Evolutionary conservation across 352 stramenopile species (phyloP), one percentile per base, ranked within the genome.

Genomic region (Elongisporangium prolatum): DNA sequence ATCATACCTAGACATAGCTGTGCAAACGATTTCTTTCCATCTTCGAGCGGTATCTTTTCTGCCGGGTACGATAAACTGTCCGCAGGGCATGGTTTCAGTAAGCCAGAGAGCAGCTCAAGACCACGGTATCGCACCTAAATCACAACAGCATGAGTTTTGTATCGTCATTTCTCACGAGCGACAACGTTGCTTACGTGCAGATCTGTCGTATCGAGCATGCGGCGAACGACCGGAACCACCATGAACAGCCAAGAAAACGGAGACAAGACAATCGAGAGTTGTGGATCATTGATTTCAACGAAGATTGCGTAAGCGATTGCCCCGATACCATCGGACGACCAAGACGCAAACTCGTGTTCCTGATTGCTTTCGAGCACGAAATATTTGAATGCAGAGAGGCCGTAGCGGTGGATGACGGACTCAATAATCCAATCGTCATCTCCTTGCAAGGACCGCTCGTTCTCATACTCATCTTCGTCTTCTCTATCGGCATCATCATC

Each of bases 281-380:
- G 25, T 13, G 21, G 17, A 11, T 34, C 20, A 8, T 44, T 21
- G 4, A 60, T 8, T 21, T 74, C 56, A 0, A 57, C 65, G 20
- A 84, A 56, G 44, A 84, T 54, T 9, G 56, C 47, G 47, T 75
- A 71, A 1, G 64, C 56, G 8, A 92, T 68, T 4, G 67, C 57
- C 3, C 61, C 64, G 18, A 91, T 72, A 9, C 80, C 80, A 2
- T 67, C 56, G 14, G 65, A 56, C 2, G 80, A 86, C 83, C 83
- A 92, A 21, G 80, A 65, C 5, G 77, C 59, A 60, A 90, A 91
- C 10, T 60, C 54, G 34, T 85, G 75, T 51, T 88, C 79, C 11
- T 89, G 81, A 0, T 68, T 66, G 8, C 54, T 69, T 4, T 68
- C 65, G 24, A 64, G 69, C 10, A 88, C 20, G 21, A 91, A 91